These are phyloP conservation scores for Fusarium musae DNA, from an alignment of 2,329 filamentous ascomycete genomes.

Conservation along the genomic window DNA sequence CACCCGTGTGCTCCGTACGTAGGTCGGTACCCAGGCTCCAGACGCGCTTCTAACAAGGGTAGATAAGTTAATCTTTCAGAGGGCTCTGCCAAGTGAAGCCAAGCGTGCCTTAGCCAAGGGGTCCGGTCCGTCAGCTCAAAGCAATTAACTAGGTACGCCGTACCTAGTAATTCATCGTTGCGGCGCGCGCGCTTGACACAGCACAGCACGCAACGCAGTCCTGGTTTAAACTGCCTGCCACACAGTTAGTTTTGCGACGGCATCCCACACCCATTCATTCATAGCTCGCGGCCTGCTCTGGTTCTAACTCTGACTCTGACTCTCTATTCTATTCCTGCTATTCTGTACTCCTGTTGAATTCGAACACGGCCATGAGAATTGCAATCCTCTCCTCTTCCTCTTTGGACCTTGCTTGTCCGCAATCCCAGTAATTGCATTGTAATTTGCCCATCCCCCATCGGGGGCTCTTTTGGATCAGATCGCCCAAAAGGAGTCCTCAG, in stretches of 20 bases:
- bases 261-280: slow-evolving; percentile 35
- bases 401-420: slow-evolving; percentile 32
- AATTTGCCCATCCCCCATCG: slow-evolving; percentile 2
- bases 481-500: slow-evolving; percentile 17
- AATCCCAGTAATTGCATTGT: slow-evolving; percentile 6
- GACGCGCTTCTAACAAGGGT: slow-evolving; percentile 32
- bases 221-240: slow-evolving; percentile 22
- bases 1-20: neutral
- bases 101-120: slow-evolving; percentile 27
- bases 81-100: slow-evolving; percentile 35
- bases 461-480: slow-evolving; percentile 9
- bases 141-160: neutral
- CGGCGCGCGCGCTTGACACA: slow-evolving; percentile 33
- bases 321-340: neutral
- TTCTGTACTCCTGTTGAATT: neutral
- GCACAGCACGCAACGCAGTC: slow-evolving; percentile 29
- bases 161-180: slow-evolving; percentile 5
- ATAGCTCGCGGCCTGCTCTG: slow-evolving; percentile 31
- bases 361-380: slow-evolving; percentile 36
- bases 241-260: slow-evolving; percentile 42
- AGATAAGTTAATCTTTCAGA: slow-evolving; percentile 18
- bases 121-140: slow-evolving; percentile 28
- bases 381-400: slow-evolving; percentile 1
- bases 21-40: slow-evolving; percentile 24
- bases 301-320: slow-evolving; percentile 11